These are phyloP conservation scores for Gyrodon lividus DNA, from an alignment of 768 basidiomycete genomes.

Conservation along the genomic window DNA sequence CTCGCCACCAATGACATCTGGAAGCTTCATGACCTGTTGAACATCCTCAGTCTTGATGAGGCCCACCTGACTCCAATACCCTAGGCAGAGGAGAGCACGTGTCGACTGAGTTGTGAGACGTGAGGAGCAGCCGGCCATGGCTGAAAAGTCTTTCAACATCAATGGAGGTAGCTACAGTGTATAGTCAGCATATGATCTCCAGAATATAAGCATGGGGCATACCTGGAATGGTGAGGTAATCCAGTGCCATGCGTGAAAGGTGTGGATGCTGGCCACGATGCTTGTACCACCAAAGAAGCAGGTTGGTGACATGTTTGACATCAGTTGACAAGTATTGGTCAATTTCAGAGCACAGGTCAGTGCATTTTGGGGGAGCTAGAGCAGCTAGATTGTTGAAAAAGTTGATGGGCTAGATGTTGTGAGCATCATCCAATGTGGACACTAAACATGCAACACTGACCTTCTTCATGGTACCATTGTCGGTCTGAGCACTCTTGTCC, in stretches of 20 bases:
- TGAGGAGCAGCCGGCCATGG: slow-evolving; percentile 24
- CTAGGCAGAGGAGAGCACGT: slow-evolving; percentile 31
- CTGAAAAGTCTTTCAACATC: slow-evolving; percentile 31
- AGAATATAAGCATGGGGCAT: neutral
- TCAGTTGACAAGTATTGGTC: slow-evolving; percentile 16
- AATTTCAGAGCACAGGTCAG: neutral
- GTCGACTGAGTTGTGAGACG: slow-evolving; percentile 28
- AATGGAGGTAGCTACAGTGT: slow-evolving; percentile 29
- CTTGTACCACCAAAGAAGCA: slow-evolving; percentile 23
- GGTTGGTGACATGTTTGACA: neutral
- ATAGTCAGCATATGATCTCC: neutral
- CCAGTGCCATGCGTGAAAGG: too few species aligned
- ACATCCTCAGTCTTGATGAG: slow-evolving; percentile 26
- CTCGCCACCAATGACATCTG: slow-evolving; percentile 6
- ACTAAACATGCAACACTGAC: too few species aligned
- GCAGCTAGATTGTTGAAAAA: slow-evolving; percentile 1
- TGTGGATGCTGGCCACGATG: slow-evolving; percentile 21
- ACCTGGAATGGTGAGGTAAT: too few species aligned
- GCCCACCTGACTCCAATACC: slow-evolving; percentile 27
- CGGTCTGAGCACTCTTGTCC: too few species aligned
- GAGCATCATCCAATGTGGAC: too few species aligned
- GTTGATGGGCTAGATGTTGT: slow-evolving; percentile 1
- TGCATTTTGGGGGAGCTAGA: neutral
- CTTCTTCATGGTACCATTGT: too few species aligned
- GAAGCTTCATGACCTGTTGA: neutral